These are phyloP conservation scores for Cryphonectria nitschkei DNA, from an alignment of 2,329 filamentous ascomycete species.

Conservation along the genomic window DNA sequence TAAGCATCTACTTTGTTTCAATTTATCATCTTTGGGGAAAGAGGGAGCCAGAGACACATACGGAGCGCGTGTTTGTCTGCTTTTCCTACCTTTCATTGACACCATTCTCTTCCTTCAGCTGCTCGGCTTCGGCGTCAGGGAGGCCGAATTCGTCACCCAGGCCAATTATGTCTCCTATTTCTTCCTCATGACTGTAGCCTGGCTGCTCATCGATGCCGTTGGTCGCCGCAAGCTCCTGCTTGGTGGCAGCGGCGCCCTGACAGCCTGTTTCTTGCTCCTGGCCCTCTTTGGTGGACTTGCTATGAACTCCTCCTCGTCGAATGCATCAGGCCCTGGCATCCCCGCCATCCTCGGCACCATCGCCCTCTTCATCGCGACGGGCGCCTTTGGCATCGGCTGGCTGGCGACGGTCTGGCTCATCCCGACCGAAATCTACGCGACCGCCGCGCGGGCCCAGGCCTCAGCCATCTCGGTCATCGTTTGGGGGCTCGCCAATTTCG, in stretches of 20 bases:
- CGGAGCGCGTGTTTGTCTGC: no score
- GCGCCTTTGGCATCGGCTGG: conserved; percentile 64
- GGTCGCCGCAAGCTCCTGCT: conserved; percentile 58
- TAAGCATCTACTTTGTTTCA: not conserved
- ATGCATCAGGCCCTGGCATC: conserved; percentile 42
- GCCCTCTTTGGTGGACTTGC: conserved; percentile 55
- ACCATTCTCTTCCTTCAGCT: conserved; percentile 41
- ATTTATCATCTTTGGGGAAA: no score
- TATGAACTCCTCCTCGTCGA: conserved; percentile 39
- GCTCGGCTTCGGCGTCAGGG: conserved; percentile 55
- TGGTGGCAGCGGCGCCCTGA: conserved; percentile 53
- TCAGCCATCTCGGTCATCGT: conserved; percentile 58
- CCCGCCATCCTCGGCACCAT: conserved; percentile 54
- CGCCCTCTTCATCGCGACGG: conserved; percentile 59
- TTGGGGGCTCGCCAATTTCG: conserved; percentile 63
- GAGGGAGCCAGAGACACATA: no score
- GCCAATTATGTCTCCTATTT: conserved; percentile 66
- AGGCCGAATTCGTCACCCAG: conserved; percentile 60
- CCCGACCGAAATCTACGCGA: conserved; percentile 62
- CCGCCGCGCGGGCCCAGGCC: conserved; percentile 56
- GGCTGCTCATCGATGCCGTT: conserved; percentile 60
- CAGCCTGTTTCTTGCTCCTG: conserved; percentile 54
- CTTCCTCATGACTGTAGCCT: conserved; percentile 63
- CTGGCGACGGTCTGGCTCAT: conserved; percentile 63
- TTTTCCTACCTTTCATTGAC: not conserved